Evolutionary conservation across 805 yeast species (phyloP).

Genomic region (Saturnispora sanitii): DNA sequence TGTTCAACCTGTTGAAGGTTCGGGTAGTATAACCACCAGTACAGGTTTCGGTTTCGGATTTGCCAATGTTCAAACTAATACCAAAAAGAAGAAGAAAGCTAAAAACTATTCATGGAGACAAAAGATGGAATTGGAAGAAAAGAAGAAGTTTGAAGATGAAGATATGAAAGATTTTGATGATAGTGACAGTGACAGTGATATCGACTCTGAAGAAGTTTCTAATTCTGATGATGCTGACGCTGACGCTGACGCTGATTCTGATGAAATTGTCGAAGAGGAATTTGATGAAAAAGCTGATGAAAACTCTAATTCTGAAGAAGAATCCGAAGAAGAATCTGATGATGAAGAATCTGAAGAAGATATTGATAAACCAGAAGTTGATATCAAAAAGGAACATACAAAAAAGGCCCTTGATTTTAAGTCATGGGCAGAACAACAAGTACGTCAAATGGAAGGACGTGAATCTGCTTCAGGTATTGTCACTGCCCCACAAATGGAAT

Average conservation of each 20-base stretch:
- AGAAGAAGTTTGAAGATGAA: slow-evolving; percentile 34
- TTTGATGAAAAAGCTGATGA: slow-evolving; percentile 26
- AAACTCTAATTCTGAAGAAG: slow-evolving; percentile 21
- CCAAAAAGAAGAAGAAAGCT: slow-evolving; percentile 37
- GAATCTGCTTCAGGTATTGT: slow-evolving; percentile 36
- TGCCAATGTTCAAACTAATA: slow-evolving; percentile 33
- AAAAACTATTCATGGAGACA: slow-evolving; percentile 72
- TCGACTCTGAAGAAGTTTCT: slow-evolving; percentile 15
- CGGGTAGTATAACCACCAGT: slow-evolving; percentile 31
- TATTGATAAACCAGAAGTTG: slow-evolving; percentile 22
- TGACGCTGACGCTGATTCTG: slow-evolving; percentile 12
- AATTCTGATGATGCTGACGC: slow-evolving; percentile 10
- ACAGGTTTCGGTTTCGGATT: slow-evolving; percentile 66
- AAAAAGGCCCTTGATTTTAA: slow-evolving; percentile 59
- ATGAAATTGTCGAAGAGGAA: slow-evolving; percentile 23
- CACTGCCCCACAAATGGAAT: slow-evolving; percentile 41
- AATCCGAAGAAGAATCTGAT: slow-evolving; percentile 20
- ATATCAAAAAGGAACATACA: slow-evolving; percentile 34
- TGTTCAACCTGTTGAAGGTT: slow-evolving; percentile 26
- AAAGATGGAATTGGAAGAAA: slow-evolving; percentile 39
- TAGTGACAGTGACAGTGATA: slow-evolving; percentile 17
- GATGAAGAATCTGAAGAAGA: slow-evolving; percentile 25
- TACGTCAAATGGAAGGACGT: slow-evolving; percentile 54
- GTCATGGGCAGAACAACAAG: slow-evolving; percentile 78
- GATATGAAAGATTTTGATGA: slow-evolving; percentile 52